Evolutionary conservation across 2,329 filamentous ascomycete genomes (phyloP), one percentile per base, ranked within the genome.

Genomic region (Aspergillus pseudotamarii): DNA sequence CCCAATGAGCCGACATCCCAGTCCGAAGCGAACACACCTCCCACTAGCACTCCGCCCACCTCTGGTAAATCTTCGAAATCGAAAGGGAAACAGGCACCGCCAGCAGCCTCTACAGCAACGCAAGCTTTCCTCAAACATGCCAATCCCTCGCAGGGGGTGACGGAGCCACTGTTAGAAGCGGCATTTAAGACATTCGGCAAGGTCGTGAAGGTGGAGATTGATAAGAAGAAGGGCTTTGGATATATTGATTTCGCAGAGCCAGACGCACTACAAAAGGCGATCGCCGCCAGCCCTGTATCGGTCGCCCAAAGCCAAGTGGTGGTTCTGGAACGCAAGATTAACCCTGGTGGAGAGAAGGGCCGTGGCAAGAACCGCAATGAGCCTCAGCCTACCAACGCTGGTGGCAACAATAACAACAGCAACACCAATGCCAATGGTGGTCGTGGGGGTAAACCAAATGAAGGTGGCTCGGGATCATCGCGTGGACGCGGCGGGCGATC

Each of bases 171-270:
- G 0, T 86, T 98, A 1, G 89, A 90, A 70, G 86, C 90, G 68
- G 89, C 91, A 0, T 88, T 98, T 74, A 85, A 89, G 51, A 78
- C 81, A 0, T 96, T 93, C 70, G 94, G 94, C 1, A 77, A 86
- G 1, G 86, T 97, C 53, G 87, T 87, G 0, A 90, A 88, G 68
- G 92, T 97, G 21, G 94, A 97, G 71, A 94, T 98, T 59, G 94
- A 98, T 75, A 94, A 93, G 77, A 91, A 94, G 72, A 97, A 97
- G 77, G 93, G 93, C 0, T 96, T 97, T 72, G 94, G 93, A 2
- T 97, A 97, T 75, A 90, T 96, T 45, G 92, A 97, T 66, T 98
- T 97, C 79, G 85, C 86, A 11, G 89, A 93, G 26, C 85, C 89
- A 0, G 88, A 89, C 10, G 85, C 86, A 11, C 83, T 98, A 30